Evolutionary conservation across 371 early-diverging fungal species (phyloP).

Genomic region (Actinomortierella wolfii): DNA sequence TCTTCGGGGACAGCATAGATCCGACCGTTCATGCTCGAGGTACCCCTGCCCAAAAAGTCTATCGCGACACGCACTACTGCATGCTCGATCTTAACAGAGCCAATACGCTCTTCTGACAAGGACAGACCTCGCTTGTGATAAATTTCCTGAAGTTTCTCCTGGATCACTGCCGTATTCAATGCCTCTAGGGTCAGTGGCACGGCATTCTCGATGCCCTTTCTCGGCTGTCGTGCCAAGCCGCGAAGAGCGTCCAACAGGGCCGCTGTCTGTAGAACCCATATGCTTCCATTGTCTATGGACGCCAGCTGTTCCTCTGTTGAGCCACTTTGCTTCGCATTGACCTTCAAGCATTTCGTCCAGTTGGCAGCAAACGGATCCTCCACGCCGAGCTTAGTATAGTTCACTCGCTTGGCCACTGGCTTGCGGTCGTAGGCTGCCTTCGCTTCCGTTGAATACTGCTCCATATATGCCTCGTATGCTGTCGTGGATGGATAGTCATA

Average conservation of each 20-base stretch:
- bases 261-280: slow-evolving; percentile 20
- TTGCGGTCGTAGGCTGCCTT: slow-evolving; percentile 55
- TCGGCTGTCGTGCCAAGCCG: slow-evolving; percentile 6
- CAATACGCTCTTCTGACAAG: background rate
- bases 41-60: slow-evolving; percentile 28
- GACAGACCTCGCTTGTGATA: slow-evolving; percentile 1
- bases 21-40: slow-evolving; percentile 35
- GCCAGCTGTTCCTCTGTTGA: background rate
- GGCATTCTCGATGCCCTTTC: slow-evolving; percentile 4
- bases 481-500: slow-evolving; percentile 61
- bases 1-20: slow-evolving; percentile 35
- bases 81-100: slow-evolving; percentile 15
- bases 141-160: slow-evolving; percentile 13
- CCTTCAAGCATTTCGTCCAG: slow-evolving; percentile 48
- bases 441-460: slow-evolving; percentile 33
- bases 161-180: slow-evolving; percentile 13
- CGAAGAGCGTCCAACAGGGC: slow-evolving; percentile 17
- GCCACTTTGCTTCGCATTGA: slow-evolving; percentile 9
- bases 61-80: slow-evolving; percentile 32
- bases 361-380: slow-evolving; percentile 66
- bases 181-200: slow-evolving; percentile 16
- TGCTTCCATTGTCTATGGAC: slow-evolving; percentile 10
- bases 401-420: slow-evolving; percentile 77
- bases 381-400: slow-evolving; percentile 66
- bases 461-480: slow-evolving; percentile 56